Base-by-base conservation (phyloP, 306 rosid genomes). In the Vigna mungo region DNA sequence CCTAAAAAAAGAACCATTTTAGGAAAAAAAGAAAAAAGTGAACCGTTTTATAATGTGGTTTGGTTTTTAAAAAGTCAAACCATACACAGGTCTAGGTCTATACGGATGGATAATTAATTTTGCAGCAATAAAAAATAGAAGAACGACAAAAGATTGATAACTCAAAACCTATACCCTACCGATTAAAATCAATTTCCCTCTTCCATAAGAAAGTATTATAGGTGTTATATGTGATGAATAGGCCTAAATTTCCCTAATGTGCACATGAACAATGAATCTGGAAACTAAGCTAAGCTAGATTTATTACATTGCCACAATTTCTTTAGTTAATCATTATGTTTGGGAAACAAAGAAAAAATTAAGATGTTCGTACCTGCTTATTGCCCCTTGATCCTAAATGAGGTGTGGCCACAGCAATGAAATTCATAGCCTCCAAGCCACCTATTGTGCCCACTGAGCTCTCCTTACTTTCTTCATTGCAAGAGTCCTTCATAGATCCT, bases 371-470 rank as follows among this genome's bases (percentile, higher is more conserved):
- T 80, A 96, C 99, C 98, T 96, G 99, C 85, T 88, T 92, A 80
- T 96, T 86, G 68, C 98, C 98, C 90, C 99, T 96, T 36, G 99
- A 96, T 48, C 99, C 98, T 66, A 96, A 90, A 83, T 96, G 99
- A 58, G 99, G 99, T 54, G 99, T 92, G 75, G 99, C 99, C 76
- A 90, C 93, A 56, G 98, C 90, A 23, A 96, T 82, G 82, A 96
- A 92, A 84, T 96, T 92, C 82, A 91, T 61, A 30, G 98, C 91
- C 86, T 91, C 94, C 85, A 96, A 82, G 75, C 99, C 98, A 77
- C 89, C 76, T 75, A 96, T 86, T 25, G 94, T 89, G 77, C 90
- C 87, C 64, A 56, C 67, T 41, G 84, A 63, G 78, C 85, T 87
- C 65, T 78, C 85, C 54, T 68, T 75, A 56, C 83, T 16, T 75